Conservation (phyloP, 2,329 filamentous ascomycete species). For the Curvularia spicifera region DNA sequence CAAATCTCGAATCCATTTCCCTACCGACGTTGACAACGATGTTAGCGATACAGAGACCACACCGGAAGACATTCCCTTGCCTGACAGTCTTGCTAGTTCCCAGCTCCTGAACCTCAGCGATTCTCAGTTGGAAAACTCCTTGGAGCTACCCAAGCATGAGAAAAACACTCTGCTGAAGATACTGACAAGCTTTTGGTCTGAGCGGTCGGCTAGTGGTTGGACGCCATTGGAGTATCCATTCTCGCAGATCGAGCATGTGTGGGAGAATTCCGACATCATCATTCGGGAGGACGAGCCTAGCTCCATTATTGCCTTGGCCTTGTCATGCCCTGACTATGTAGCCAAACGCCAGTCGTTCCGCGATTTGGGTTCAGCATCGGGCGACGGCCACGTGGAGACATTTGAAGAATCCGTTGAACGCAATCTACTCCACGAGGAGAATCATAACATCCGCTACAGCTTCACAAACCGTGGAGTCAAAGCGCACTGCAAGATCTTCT, state of each 20-base stretch:
- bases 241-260: constrained; percentile 83
- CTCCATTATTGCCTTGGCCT: constrained; percentile 90
- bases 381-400: constrained; percentile 30
- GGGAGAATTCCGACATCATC: constrained; percentile 95
- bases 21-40: constrained; percentile 61
- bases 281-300: constrained; percentile 97
- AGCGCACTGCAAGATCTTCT: constrained; percentile 98
- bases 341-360: constrained; percentile 76
- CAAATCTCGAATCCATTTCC: constrained; percentile 39
- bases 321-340: constrained; percentile 87
- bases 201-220: constrained; percentile 95
- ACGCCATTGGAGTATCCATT: constrained; percentile 90
- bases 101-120: constrained; percentile 60
- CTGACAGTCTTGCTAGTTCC: constrained; percentile 65
- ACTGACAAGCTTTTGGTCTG: constrained; percentile 97
- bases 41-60: constrained; percentile 74
- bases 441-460: constrained; percentile 94
- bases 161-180: constrained; percentile 94
- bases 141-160: constrained; percentile 89
- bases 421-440: constrained; percentile 81
- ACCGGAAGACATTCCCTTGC: constrained; percentile 70
- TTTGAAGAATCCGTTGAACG: constrained; percentile 78
- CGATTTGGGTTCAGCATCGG: constrained; percentile 24
- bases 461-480: constrained; percentile 93
- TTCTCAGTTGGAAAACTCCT: constrained; percentile 63